Base-by-base conservation (phyloP, 2,329 filamentous ascomycete species). In the Ciborinia camelliae region DNA sequence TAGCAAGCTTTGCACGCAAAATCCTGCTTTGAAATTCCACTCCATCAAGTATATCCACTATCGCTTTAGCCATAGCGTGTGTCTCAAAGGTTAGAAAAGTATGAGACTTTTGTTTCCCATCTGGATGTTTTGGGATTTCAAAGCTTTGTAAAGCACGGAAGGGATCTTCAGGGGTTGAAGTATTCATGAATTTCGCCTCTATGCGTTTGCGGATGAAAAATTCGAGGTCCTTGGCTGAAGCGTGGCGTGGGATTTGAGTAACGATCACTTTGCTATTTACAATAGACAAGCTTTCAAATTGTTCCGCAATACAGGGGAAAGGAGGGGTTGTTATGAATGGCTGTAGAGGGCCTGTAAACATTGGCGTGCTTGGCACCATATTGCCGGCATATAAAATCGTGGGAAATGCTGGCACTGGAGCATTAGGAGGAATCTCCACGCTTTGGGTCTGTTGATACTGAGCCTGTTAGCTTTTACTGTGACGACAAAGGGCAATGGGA, bases 191-290 rank as follows among this genome's bases (percentile, higher is more conserved):
- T 14, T 45, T 28, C 3, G 51, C 54, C 9, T 37, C 37, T 1
- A 62, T 55, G 8, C 14, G 4, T 2, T 20, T 28, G 7, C 53
- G 28, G 8, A 73, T 60, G 4, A 71, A 63, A 1, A 43, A 45
- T 48, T 53, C 47, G 0, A 73, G 58, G 18, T 65, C 52, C 5
- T 28, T 35, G 32, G 62, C 47, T 2, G 63, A 65, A 1, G 58
- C 62, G 1, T 30, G 28, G 12, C 48, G 61, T 0, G 69, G 65
- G 1, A 72, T 66, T 37, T 54, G 59, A 3, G 66, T 72, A 35
- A 73, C 68, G 10, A 73, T 68, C 6, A 73, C 64, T 52, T 71
- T 72, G 18, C 70, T 63, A 23, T 65, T 45, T 2, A 69, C 50
- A 23, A 66, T 43, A 1, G 60, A 50, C 55, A 59, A 37, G 14